Conservation (phyloP, 345 rosid genomes). For the Limnanthes douglasii region DNA sequence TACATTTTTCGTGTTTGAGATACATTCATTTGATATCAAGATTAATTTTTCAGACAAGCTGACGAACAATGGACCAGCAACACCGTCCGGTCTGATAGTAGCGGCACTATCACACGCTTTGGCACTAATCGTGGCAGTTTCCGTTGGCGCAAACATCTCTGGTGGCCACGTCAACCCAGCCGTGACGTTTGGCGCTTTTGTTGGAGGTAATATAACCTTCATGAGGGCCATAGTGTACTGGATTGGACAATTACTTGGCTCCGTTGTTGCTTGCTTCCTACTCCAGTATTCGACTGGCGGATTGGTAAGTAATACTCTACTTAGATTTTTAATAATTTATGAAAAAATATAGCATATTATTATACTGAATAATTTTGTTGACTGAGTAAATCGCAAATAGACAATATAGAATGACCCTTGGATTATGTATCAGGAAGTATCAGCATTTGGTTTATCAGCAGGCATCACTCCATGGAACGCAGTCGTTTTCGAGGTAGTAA, state of each 20-base stretch:
- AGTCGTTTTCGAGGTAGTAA: slow-evolving; percentile 45
- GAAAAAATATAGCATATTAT: too few species aligned
- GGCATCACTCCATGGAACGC: slow-evolving; percentile 34
- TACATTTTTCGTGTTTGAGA: background rate
- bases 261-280: slow-evolving; percentile 45
- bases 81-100: slow-evolving; percentile 37
- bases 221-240: slow-evolving; percentile 35
- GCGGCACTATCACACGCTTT: slow-evolving; percentile 48
- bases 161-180: slow-evolving; percentile 72
- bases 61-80: slow-evolving; percentile 18
- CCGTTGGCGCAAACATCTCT: slow-evolving; percentile 46
- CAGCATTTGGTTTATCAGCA: slow-evolving; percentile 23
- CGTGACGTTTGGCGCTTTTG: slow-evolving; percentile 53
- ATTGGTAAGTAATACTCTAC: slow-evolving; percentile 24
- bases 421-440: slow-evolving; percentile 24
- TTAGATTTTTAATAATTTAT: too few species aligned
- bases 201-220: slow-evolving; percentile 43
- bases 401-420: too few species aligned
- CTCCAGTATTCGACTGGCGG: slow-evolving; percentile 44
- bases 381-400: too few species aligned
- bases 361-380: too few species aligned
- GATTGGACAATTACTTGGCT: slow-evolving; percentile 52
- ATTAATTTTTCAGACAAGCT: slow-evolving; percentile 14
- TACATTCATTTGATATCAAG: too few species aligned
- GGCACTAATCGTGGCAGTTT: slow-evolving; percentile 43